Conservation (phyloP, 768 basidiomycete genomes). For the Hypsizygus marmoreus region DNA sequence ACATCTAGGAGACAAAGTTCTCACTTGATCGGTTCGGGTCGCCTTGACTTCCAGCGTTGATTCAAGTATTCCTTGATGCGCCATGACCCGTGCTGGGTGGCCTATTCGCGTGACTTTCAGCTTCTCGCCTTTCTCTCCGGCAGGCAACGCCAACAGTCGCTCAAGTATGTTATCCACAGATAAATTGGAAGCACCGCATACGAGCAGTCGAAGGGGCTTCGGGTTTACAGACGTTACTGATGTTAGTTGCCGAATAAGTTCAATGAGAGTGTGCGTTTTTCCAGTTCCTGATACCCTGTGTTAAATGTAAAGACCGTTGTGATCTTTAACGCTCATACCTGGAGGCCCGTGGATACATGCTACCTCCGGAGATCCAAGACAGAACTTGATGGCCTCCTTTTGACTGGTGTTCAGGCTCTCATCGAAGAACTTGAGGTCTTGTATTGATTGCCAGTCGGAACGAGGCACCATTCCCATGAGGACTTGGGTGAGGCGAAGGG, state of each 20-base stretch:
- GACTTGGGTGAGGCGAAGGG: slow-evolving; percentile 61
- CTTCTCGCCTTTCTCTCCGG: slow-evolving; percentile 46
- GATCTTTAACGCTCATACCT: slow-evolving; percentile 43
- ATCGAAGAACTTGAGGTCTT: slow-evolving; percentile 69
- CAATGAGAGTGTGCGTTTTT: slow-evolving; percentile 94
- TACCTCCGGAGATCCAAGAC: slow-evolving; percentile 77
- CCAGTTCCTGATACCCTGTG: slow-evolving; percentile 64
- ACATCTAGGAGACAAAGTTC: neutral
- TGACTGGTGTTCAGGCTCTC: slow-evolving; percentile 80
- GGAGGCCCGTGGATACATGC: slow-evolving; percentile 98
- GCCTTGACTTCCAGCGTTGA: slow-evolving; percentile 76
- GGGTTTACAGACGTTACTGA: slow-evolving; percentile 45
- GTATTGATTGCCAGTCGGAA: slow-evolving; percentile 37
- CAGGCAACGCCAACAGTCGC: slow-evolving; percentile 68
- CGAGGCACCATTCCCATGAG: slow-evolving; percentile 66
- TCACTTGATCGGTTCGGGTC: slow-evolving; percentile 68
- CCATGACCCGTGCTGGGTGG: slow-evolving; percentile 92
- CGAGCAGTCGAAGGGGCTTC: slow-evolving; percentile 65
- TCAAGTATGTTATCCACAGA: slow-evolving; percentile 96
- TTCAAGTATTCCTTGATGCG: slow-evolving; percentile 63
- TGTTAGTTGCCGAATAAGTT: slow-evolving; percentile 86
- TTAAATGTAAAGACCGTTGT: neutral
- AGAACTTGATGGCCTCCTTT: slow-evolving; percentile 79
- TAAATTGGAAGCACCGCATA: slow-evolving; percentile 93
- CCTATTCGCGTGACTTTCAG: slow-evolving; percentile 85